These are phyloP conservation scores for Paramecium octaurelia DNA, from an alignment of 73 alveolate genomes.

Conservation along the genomic window DNA sequence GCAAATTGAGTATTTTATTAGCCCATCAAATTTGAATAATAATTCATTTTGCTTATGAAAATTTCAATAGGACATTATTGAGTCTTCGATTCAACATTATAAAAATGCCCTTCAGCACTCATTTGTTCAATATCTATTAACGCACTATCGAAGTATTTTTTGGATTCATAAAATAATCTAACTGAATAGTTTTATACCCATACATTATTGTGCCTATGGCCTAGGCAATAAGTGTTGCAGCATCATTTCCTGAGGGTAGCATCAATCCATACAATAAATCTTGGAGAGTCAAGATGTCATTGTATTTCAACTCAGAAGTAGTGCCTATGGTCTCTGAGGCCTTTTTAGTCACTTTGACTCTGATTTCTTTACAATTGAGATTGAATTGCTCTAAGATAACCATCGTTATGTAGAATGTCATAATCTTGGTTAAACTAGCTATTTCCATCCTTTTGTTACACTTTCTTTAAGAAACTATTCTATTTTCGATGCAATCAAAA, in stretches of 20 bases:
- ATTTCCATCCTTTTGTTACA: slow-evolving; percentile 52
- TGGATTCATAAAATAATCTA: background rate
- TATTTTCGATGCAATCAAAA: background rate
- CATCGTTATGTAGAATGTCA: slow-evolving; percentile 65
- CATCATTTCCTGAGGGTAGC: slow-evolving; percentile 92
- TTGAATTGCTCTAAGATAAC: slow-evolving; percentile 2
- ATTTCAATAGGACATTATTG: background rate
- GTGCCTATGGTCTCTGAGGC: slow-evolving; percentile 66
- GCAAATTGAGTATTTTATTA: slow-evolving; percentile 62
- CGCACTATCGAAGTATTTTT: background rate
- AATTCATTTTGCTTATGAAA: slow-evolving; percentile 69
- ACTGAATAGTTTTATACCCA: background rate
- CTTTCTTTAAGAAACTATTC: background rate
- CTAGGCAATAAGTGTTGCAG: slow-evolving; percentile 77
- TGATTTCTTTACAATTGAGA: slow-evolving; percentile 30
- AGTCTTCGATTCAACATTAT: background rate
- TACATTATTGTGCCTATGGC: background rate
- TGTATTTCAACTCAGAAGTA: slow-evolving; percentile 61
- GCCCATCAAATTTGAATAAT: slow-evolving; percentile 63
- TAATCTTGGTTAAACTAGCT: slow-evolving; percentile 72
- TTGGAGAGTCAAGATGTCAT: slow-evolving; percentile 24
- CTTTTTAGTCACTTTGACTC: slow-evolving; percentile 43
- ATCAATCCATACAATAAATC: slow-evolving; percentile 81
- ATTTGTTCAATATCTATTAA: background rate
- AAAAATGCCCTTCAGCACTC: slow-evolving; percentile 42